Conservation (phyloP, 495 filamentous ascomycete species). For the Sordaria brevicollis region DNA sequence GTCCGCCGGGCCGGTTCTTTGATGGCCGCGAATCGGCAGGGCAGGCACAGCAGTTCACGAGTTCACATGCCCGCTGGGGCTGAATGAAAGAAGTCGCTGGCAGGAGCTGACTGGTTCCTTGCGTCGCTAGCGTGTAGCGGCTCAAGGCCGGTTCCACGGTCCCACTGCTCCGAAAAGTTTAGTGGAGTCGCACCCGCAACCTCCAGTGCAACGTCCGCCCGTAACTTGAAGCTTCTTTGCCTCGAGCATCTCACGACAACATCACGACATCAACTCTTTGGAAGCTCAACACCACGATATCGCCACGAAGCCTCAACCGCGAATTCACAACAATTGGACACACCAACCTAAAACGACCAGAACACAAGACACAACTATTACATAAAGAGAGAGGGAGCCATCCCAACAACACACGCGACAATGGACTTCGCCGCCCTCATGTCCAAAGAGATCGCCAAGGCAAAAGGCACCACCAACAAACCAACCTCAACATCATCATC, state of each 20-base stretch:
- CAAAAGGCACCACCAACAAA: constrained; percentile 33
- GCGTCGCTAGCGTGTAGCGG: neutral
- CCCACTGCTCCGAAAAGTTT: neutral
- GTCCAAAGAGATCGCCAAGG: constrained; percentile 78
- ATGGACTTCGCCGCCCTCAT: constrained; percentile 97
- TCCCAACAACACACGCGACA: constrained; percentile 14
- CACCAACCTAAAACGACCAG: neutral
- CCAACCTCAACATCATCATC: constrained; percentile 13
- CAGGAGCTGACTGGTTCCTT: neutral
- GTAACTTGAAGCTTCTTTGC: neutral
- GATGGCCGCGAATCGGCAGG: neutral
- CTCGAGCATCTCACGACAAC: neutral
- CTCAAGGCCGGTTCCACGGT: neutral
- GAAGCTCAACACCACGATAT: neutral
- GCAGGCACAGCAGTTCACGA: neutral
- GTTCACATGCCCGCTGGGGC: neutral
- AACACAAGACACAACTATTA: neutral
- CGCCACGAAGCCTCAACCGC: neutral
- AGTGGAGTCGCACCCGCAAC: neutral
- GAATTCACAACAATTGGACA: neutral
- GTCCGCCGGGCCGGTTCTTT: neutral
- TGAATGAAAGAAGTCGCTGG: neutral
- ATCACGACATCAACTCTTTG: neutral
- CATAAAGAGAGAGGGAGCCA: neutral
- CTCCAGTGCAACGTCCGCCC: neutral